Percentiles rank a stretch among this genome's conserved stretches.
Conservation (phyloP, 2,329 filamentous ascomycete genomes). For the Neofusicoccum sp. region DNA sequence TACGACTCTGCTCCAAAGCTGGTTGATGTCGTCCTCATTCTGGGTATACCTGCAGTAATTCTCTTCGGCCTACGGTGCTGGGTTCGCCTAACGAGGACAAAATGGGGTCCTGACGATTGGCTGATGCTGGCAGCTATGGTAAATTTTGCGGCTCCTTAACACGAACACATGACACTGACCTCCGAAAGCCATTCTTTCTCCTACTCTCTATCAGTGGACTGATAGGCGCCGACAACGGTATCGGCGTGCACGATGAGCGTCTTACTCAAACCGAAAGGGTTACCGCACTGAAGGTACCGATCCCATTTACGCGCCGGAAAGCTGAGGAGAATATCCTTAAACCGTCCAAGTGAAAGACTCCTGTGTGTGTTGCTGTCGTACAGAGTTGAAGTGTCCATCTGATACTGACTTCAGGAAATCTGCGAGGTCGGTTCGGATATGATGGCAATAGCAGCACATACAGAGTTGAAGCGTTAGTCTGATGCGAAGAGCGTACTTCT, state of each 20-base stretch:
- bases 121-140: slow-evolving; percentile 22
- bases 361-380: no score
- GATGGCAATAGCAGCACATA: no score
- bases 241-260: slow-evolving; percentile 27
- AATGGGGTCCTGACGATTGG: slow-evolving; percentile 34
- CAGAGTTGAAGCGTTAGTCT: no score
- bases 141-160: slow-evolving; percentile 18
- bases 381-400: no score
- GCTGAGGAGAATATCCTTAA: no score
- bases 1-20: not conserved
- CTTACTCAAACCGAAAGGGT: not conserved
- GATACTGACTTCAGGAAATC: no score
- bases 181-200: slow-evolving; percentile 25
- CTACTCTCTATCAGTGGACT: slow-evolving; percentile 29
- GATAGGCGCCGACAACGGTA: slow-evolving; percentile 30
- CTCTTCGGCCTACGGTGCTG: slow-evolving; percentile 24
- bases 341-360: no score
- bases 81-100: slow-evolving; percentile 21
- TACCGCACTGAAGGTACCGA: slow-evolving; percentile 20
- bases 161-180: not conserved
- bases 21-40: not conserved
- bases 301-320: not conserved
- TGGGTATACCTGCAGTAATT: slow-evolving; percentile 18
- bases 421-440: no score
- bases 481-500: no score